Percentiles rank a stretch among this genome's conserved stretches.
Evolutionary conservation across 2,329 filamentous ascomycete genomes (phyloP).

Genomic region (Trichoderma koningiopsis): DNA sequence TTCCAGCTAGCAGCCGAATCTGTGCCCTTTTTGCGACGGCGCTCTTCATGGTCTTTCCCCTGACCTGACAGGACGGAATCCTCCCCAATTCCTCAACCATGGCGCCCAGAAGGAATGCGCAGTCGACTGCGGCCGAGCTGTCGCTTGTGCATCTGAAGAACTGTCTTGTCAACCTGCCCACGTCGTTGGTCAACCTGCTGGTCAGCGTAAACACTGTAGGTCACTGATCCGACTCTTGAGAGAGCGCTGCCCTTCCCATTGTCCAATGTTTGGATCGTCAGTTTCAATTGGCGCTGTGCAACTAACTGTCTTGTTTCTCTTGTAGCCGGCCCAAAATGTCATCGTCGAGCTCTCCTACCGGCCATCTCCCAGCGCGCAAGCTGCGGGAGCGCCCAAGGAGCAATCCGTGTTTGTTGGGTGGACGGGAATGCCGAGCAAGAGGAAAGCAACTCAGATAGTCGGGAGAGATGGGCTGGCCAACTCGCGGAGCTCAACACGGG

Average conservation of each 20-base stretch:
- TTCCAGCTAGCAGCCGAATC: slow-evolving; percentile 15
- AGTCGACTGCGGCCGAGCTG: slow-evolving; percentile 76
- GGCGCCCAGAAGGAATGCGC: slow-evolving; percentile 56
- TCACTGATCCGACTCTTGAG: slow-evolving; percentile 15
- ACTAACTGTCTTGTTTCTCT: background rate
- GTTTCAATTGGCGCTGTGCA: background rate
- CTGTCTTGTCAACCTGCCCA: slow-evolving; percentile 90
- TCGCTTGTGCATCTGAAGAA: slow-evolving; percentile 86
- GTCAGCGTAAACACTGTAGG: slow-evolving; percentile 88
- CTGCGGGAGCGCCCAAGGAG: slow-evolving; percentile 52
- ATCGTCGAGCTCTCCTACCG: slow-evolving; percentile 84
- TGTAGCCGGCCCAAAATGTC: slow-evolving; percentile 88
- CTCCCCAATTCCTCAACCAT: slow-evolving; percentile 37
- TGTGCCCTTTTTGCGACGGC: background rate
- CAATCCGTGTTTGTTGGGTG: slow-evolving; percentile 87
- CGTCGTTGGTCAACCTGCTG: slow-evolving; percentile 79
- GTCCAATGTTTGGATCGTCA: background rate
- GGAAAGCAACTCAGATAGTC: slow-evolving; percentile 72
- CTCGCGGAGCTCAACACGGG: slow-evolving; percentile 59
- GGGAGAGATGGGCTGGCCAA: slow-evolving; percentile 71
- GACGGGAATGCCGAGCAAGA: slow-evolving; percentile 97
- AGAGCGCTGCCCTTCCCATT: background rate
- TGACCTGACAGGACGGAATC: slow-evolving; percentile 3
- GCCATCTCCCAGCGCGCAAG: slow-evolving; percentile 50
- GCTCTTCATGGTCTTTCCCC: background rate